Evolutionary conservation across 2,329 filamentous ascomycete genomes (phyloP), one percentile per base, ranked within the genome.

Genomic region (Coniochaeta pulveracea): DNA sequence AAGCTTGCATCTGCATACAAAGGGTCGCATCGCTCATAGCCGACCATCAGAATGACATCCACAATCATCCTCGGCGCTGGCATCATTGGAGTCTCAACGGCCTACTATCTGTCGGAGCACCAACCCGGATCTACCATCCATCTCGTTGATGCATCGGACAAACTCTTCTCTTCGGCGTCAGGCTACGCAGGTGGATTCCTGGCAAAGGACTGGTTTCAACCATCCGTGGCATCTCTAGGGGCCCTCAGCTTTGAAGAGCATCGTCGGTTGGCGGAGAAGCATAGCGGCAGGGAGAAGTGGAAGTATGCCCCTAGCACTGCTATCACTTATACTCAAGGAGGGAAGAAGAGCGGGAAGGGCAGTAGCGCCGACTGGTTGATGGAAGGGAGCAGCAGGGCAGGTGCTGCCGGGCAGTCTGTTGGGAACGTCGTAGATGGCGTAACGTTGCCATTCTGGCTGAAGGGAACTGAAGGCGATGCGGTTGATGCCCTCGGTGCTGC

Each of bases 111-210:
- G 19, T 72, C 75, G 6, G 53, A 56, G 34, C 58, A 58, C 40
- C 58, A 64, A 41, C 51, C 58, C 0, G 51, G 52, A 1, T 55
- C 51, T 6, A 55, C 49, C 14, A 60, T 70, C 34, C 63, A 67
- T 40, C 52, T 70, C 6, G 56, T 69, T 22, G 66, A 70, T 34
- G 47, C 58, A 1, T 58, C 61, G 0, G 50, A 57, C 1, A 51
- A 72, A 40, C 64, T 88, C 19, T 85, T 88, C 53, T 67, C 72
- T 9, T 83, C 77, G 19, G 81, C 83, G 0, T 86, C 80, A 3
- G 81, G 83, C 1, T 76, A 72, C 42, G 80, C 81, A 0, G 84
- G 69, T 12, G 82, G 83, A 0, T 89, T 88, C 47, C 49, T 88
- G 7, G 81, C 81, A 0, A 64, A 63, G 21, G 78, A 88, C 51